Evolutionary conservation across 2,329 filamentous ascomycete species (phyloP).

Genomic region (Epichloe bromicola): DNA sequence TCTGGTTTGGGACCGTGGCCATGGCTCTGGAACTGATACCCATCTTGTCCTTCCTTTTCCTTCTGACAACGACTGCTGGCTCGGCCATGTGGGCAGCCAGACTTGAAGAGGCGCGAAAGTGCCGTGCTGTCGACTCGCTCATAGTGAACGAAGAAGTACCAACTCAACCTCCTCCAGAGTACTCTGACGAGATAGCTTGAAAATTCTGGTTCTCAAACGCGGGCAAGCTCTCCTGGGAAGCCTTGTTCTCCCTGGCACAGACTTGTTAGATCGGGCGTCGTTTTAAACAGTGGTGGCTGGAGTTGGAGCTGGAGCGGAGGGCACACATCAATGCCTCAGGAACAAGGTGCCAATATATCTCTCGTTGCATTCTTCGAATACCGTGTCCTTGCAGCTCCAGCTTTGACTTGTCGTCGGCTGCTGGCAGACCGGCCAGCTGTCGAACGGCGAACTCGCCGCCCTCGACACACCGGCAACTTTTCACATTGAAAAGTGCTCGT

Average conservation of each 20-base stretch:
- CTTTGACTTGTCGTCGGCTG: neutral
- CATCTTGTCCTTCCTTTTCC: slow-evolving; percentile 83
- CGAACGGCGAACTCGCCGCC: neutral
- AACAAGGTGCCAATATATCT: neutral
- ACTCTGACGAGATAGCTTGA: slow-evolving; percentile 14
- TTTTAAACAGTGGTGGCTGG: too few relatives aligned
- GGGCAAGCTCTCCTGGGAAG: neutral
- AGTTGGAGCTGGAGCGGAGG: neutral
- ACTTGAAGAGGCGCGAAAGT: slow-evolving; percentile 47
- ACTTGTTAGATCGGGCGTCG: neutral
- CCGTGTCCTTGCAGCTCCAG: neutral
- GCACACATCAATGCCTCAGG: neutral
- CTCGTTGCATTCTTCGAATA: neutral
- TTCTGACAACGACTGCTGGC: slow-evolving; percentile 75
- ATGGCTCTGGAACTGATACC: slow-evolving; percentile 81
- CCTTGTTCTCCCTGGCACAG: neutral
- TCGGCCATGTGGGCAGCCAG: slow-evolving; percentile 76
- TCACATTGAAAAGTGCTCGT: neutral
- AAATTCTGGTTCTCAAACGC: neutral
- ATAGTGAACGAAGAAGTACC: slow-evolving; percentile 8
- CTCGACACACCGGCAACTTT: neutral
- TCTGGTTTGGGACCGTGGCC: slow-evolving; percentile 83
- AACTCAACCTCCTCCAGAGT: slow-evolving; percentile 14
- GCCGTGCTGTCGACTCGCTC: slow-evolving; percentile 6
- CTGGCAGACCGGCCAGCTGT: neutral